A percentile compares a stretch with the other conserved stretches of the same genome.
phyloP scores from a whole-genome alignment of 2,329 filamentous ascomycete genomes.

The Penicillium sp. region DNA sequence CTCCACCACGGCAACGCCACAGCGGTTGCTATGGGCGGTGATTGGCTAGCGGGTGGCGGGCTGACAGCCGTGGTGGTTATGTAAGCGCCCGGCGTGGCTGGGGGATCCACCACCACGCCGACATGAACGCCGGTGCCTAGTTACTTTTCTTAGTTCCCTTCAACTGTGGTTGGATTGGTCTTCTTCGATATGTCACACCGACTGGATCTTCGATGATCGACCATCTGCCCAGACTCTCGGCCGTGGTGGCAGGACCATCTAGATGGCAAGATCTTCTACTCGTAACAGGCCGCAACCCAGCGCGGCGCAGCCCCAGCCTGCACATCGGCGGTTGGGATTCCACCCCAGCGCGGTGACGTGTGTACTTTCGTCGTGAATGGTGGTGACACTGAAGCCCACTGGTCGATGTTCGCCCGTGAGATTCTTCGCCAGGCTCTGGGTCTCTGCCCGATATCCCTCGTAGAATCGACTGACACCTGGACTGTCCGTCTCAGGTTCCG shows the following conservation, averaged over 20 bases:
- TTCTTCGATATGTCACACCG: constrained; percentile 2
- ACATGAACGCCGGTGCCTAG: constrained; percentile 16
- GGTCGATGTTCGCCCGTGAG: constrained; percentile 32
- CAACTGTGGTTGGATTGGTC: constrained; percentile 1
- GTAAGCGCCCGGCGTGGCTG: constrained; percentile 22
- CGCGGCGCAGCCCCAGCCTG: constrained; percentile 65
- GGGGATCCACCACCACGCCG: constrained; percentile 17
- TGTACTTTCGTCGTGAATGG: constrained; percentile 61
- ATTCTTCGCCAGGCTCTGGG: constrained; percentile 32
- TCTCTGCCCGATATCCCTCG: constrained; percentile 46
- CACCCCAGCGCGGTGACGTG: constrained; percentile 62
- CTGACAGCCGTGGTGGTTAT: background rate
- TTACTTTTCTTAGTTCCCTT: constrained; percentile 28
- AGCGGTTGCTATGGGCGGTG: background rate
- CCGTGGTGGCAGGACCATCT: constrained; percentile 11
- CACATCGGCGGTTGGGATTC: constrained; percentile 66
- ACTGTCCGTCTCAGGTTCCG: constrained; percentile 23
- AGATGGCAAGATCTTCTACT: constrained; percentile 61
- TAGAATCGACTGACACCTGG: constrained; percentile 43
- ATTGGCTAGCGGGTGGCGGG: too few species aligned
- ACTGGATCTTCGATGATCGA: constrained; percentile 7
- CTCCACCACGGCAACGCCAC: constrained; percentile 12
- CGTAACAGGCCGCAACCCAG: constrained; percentile 66
- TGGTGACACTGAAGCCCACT: constrained; percentile 35
- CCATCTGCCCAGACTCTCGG: constrained; percentile 7